phyloP scores from a whole-genome alignment of 805 yeast genomes.

The Yamadazyma laniorum region DNA sequence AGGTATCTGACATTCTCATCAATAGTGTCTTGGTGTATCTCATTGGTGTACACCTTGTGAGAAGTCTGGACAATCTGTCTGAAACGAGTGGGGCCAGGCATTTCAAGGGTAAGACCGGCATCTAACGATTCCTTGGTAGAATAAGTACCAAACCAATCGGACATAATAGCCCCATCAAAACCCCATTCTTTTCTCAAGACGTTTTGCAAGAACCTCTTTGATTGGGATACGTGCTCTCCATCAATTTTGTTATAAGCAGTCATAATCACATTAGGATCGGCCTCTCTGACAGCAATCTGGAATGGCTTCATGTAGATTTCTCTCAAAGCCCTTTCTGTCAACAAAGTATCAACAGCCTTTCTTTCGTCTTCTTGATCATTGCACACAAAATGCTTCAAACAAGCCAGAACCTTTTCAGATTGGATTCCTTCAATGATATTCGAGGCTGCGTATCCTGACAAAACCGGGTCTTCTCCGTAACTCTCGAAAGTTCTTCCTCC shows the following conservation, averaged over 20 bases:
- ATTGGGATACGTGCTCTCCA: conserved; percentile 56
- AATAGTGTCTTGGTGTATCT: conserved; percentile 38
- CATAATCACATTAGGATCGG: conserved; percentile 58
- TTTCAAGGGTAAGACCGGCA: conserved; percentile 62
- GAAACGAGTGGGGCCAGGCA: conserved; percentile 61
- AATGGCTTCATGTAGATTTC: conserved; percentile 65
- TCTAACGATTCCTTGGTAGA: conserved; percentile 45
- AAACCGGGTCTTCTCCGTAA: conserved; percentile 59
- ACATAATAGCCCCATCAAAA: conserved; percentile 55
- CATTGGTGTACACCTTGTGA: conserved; percentile 43
- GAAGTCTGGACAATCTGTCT: conserved; percentile 40
- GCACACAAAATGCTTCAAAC: conserved; percentile 61
- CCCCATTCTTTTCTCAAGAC: conserved; percentile 56
- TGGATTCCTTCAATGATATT: conserved; percentile 55
- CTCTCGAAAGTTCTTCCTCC: conserved; percentile 67
- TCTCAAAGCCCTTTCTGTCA: conserved; percentile 61
- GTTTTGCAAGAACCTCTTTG: conserved; percentile 40
- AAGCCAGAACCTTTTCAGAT: conserved; percentile 47
- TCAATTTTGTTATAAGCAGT: conserved; percentile 63
- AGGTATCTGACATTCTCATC: conserved; percentile 50
- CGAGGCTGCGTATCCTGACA: conserved; percentile 48
- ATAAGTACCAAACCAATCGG: conserved; percentile 65
- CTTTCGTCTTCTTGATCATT: conserved; percentile 63
- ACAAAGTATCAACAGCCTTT: conserved; percentile 44
- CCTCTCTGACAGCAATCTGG: conserved; percentile 52